Percentiles rank a stretch among this genome's conserved stretches.
Conservation (phyloP, 2,329 filamentous ascomycete species). For the Phialemonium atrogriseum region DNA sequence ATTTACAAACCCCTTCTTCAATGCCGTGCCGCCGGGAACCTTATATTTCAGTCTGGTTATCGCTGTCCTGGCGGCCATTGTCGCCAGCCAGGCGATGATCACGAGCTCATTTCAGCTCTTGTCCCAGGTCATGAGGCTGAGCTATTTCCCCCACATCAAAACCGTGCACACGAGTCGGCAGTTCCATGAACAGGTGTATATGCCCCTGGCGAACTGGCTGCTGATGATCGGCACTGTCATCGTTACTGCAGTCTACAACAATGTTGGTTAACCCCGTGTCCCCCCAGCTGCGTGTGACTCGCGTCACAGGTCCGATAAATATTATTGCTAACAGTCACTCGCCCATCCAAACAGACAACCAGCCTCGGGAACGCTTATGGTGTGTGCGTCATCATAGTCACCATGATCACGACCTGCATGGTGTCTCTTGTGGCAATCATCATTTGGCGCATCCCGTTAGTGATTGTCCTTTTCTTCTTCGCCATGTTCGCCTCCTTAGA, state of each 20-base stretch:
- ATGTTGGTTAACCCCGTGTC: too few relatives aligned
- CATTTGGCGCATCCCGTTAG: conserved; percentile 58
- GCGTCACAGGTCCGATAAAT: too few relatives aligned
- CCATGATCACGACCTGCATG: conserved; percentile 70
- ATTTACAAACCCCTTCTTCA: conserved; percentile 67
- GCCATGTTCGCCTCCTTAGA: conserved; percentile 59
- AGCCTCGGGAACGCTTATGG: conserved; percentile 67
- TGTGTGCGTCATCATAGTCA: conserved; percentile 72
- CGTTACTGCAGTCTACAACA: conserved; percentile 65
- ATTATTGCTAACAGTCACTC: too few relatives aligned
- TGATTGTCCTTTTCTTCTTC: conserved; percentile 53
- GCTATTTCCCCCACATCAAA: conserved; percentile 70
- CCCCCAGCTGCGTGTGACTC: too few relatives aligned
- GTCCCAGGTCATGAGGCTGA: conserved; percentile 62
- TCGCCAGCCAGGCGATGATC: conserved; percentile 73
- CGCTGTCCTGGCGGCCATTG: conserved; percentile 62
- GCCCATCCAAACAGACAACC: too few relatives aligned
- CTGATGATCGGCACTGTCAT: conserved; percentile 69
- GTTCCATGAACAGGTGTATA: conserved; percentile 69
- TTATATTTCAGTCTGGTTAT: conserved; percentile 59
- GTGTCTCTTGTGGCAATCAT: conserved; percentile 63
- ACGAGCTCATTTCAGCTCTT: conserved; percentile 64
- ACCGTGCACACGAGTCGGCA: conserved; percentile 61
- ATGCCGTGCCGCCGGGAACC: conserved; percentile 57
- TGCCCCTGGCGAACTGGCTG: conserved; percentile 69